Base-by-base conservation (phyloP, 768 basidiomycete genomes). In the Favolaschia claudopus region DNA sequence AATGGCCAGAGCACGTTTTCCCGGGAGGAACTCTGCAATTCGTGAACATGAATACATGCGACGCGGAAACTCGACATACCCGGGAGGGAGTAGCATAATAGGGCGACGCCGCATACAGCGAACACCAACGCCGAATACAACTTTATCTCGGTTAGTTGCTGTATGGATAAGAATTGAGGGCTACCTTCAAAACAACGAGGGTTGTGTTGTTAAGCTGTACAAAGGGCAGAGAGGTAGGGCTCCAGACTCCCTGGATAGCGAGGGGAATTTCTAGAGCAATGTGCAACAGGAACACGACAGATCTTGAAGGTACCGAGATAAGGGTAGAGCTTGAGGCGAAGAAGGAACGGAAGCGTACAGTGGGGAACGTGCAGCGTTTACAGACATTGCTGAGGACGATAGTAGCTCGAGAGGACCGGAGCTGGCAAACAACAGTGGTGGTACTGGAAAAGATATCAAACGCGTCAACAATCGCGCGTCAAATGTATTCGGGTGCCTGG, bases 171-270 rank as follows among this genome's bases (percentile, higher is more conserved):
- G n/a, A n/a, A n/a, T n/a, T 28, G 50, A 29, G 24, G 27, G 7
- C 7, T 45, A 89, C 93, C 81, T 93, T 93, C 44, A 92, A 73
- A 8, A 94, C 62, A 2, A 92, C 85, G 8, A 93, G 46, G 0
- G 91, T 85, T 6, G 93, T 94, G 77, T 95, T 95, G 66, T 88
- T 93, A 64, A 93, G 79, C 70, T 92, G 85, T 53, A 93, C 64
- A 71, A 95, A 93, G 0, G 93, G 93, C 19, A 94, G 71, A 15
- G 72, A 77, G 17, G 73, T 66, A 1, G 91, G 87, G 0, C 85
- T 79, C 76, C 84, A 85, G 17, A 93, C 73, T 7, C 92, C 91
- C 70, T 93, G 92, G 29, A 95, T 72, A 4, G 87, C 91, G 20
- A 95, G 70, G 0, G 93, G 93, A 6, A 85, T 81, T 70, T 95